Conservation (phyloP, 2,329 filamentous ascomycete genomes). For the Chrysosporium queenslandicum region DNA sequence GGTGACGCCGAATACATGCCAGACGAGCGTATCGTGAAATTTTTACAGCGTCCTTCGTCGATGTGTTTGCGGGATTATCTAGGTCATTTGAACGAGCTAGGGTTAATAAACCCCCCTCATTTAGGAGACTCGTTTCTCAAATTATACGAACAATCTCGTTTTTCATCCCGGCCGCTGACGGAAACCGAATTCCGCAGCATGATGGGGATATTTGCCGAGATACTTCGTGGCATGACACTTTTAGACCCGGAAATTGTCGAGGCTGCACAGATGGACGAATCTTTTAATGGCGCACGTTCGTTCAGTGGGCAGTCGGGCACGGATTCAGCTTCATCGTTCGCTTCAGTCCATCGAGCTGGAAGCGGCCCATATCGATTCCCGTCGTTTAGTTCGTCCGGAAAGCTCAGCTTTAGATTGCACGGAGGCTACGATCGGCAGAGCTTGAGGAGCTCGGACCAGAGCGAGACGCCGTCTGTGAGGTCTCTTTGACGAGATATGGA, state of each 20-base stretch:
- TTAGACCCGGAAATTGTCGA: constrained; percentile 48
- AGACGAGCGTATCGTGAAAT: constrained; percentile 56
- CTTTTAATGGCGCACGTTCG: neutral
- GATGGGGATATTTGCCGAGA: constrained; percentile 74
- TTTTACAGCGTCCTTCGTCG: constrained; percentile 59
- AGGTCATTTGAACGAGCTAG: constrained; percentile 55
- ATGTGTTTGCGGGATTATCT: constrained; percentile 77
- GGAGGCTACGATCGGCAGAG: constrained; percentile 15
- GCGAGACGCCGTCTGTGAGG: constrained; percentile 27
- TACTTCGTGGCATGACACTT: constrained; percentile 65
- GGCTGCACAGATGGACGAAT: constrained; percentile 19
- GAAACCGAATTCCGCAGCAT: constrained; percentile 63
- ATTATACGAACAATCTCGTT: constrained; percentile 75
- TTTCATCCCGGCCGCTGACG: constrained; percentile 59
- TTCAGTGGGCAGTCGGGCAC: constrained; percentile 3
- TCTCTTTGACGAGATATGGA: constrained; percentile 25
- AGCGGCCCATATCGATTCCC: neutral
- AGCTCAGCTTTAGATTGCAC: constrained; percentile 19
- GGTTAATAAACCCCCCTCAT: constrained; percentile 48
- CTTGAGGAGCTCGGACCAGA: constrained; percentile 16
- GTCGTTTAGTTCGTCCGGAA: constrained; percentile 14
- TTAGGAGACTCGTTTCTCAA: constrained; percentile 54
- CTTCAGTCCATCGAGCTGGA: constrained; percentile 6
- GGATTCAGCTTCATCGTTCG: constrained; percentile 9
- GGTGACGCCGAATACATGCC: constrained; percentile 38